Evolutionary conservation across 306 rosid genomes (phyloP), one percentile per base, ranked within the genome.

Genomic region (Potentilla sterilis): DNA sequence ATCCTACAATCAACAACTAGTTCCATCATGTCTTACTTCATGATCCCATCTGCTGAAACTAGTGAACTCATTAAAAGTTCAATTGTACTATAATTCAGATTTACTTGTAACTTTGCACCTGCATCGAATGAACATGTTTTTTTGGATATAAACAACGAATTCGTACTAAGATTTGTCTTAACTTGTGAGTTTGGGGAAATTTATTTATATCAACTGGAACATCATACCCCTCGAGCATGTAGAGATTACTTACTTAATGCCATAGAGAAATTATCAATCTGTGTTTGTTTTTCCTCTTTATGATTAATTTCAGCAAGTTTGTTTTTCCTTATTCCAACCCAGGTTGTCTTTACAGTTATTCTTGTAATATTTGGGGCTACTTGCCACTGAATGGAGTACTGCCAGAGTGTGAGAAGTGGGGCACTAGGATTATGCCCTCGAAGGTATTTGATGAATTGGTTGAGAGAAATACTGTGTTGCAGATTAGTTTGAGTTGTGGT

Each of bases 401-500:
- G 12, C 13, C 40, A 2, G 13, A 12, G 13, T 68, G 38, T 68
- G 51, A 67, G 48, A 67, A 67, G 48, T 44, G 48, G 48, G 48
- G 48, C n/a, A 11, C 48, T 49, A 2, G 55, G n/a, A 16, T 15
- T 12, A 15, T 49, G 55, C 21, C 34, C 86, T n/a, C 77, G 2
- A 92, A 88, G 86, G 81, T 90, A 87, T 92, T 92, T 77, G 97
- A 88, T 48, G 75, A 8, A 80, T n/a, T n/a, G n/a, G n/a, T n/a
- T n/a, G n/a, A n/a, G n/a, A n/a, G n/a, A n/a, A n/a, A n/a, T n/a
- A n/a, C 88, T 92, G 97, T 73, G n/a, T 49, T 69, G 86, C n/a
- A 88, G 98, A 93, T 96, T 76, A 88, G 91, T 76, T 85, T 93
- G 88, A 93, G 89, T 69, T 89, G 89, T 80, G 97, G 97, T 5